These are phyloP conservation scores for Metschnikowia corniflorae DNA, from an alignment of 805 yeast species.

Conservation along the genomic window DNA sequence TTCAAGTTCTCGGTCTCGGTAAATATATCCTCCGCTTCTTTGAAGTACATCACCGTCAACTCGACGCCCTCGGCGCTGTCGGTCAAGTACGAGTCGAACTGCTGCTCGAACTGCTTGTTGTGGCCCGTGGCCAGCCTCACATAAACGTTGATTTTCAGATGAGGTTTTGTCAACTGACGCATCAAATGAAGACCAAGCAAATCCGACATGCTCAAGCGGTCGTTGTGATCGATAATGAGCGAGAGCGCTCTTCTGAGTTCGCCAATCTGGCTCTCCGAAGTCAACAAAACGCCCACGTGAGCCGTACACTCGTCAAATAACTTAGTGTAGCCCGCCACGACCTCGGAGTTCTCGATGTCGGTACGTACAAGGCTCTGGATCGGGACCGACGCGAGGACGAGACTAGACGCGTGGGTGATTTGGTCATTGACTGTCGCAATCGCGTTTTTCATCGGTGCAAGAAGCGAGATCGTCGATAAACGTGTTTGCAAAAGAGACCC, in stretches of 20 bases:
- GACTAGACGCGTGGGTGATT: slow-evolving; percentile 23
- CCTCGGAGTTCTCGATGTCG: slow-evolving; percentile 14
- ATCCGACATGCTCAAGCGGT: slow-evolving; percentile 32
- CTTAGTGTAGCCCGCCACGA: slow-evolving; percentile 22
- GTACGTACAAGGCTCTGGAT: slow-evolving; percentile 10
- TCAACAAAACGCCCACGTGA: slow-evolving; percentile 33
- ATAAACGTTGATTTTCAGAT: slow-evolving; percentile 8
- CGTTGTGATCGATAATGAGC: slow-evolving; percentile 30
- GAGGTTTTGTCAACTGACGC: slow-evolving; percentile 17
- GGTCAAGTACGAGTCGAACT: slow-evolving; percentile 11
- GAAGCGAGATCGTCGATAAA: slow-evolving; percentile 27
- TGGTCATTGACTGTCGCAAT: slow-evolving; percentile 32
- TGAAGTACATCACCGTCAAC: slow-evolving; percentile 9
- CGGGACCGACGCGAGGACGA: slow-evolving; percentile 25
- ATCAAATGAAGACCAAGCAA: slow-evolving; percentile 30
- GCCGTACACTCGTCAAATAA: slow-evolving; percentile 26
- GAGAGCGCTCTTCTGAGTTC: slow-evolving; percentile 20
- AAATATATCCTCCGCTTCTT: slow-evolving; percentile 8
- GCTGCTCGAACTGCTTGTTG: slow-evolving; percentile 16
- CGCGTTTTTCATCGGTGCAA: slow-evolving; percentile 30
- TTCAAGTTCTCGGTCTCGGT: slow-evolving; percentile 1
- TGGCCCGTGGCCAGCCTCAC: slow-evolving; percentile 13
- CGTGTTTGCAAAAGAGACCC: slow-evolving; percentile 29
- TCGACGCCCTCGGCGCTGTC: slow-evolving; percentile 5
- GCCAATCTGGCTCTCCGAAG: slow-evolving; percentile 3